Percentiles rank a stretch among this genome's conserved stretches.
Conservation (phyloP, 768 basidiomycete genomes). For the Pulveroboletus frians region DNA sequence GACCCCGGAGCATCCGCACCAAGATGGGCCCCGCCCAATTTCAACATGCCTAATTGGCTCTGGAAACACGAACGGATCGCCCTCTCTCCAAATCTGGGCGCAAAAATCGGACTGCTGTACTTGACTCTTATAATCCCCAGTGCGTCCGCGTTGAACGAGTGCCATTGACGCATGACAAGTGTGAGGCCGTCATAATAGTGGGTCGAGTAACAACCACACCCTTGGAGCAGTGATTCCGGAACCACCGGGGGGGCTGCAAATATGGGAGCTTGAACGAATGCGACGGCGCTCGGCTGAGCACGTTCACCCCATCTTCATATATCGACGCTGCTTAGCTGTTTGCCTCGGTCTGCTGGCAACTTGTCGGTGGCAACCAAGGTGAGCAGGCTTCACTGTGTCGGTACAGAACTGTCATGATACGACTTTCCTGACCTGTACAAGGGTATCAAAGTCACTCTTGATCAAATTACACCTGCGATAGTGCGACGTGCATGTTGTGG, state of each 20-base stretch:
- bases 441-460: background rate
- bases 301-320: too few species aligned
- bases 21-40: constrained; percentile 64
- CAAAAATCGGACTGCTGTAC: constrained; percentile 60
- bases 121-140: constrained; percentile 86
- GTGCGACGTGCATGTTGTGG: background rate
- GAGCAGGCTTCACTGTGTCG: too few species aligned
- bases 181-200: constrained; percentile 98
- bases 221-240: constrained; percentile 51
- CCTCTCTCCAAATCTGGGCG: constrained; percentile 74
- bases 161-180: constrained; percentile 87
- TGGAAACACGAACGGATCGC: too few species aligned
- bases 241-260: constrained; percentile 72
- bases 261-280: constrained; percentile 90
- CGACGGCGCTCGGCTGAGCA: constrained; percentile 75
- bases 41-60: constrained; percentile 77
- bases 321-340: too few species aligned
- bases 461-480: background rate
- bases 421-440: too few species aligned
- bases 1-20: constrained; percentile 28
- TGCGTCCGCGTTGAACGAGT: constrained; percentile 94
- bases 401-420: too few species aligned
- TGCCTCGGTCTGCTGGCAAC: too few species aligned
- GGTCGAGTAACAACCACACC: constrained; percentile 66
- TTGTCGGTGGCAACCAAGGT: too few species aligned